Evolutionary conservation across 2,329 filamentous ascomycete genomes (phyloP), one percentile per base, ranked within the genome.

Genomic region (Mycosphaerelloides madeirae): DNA sequence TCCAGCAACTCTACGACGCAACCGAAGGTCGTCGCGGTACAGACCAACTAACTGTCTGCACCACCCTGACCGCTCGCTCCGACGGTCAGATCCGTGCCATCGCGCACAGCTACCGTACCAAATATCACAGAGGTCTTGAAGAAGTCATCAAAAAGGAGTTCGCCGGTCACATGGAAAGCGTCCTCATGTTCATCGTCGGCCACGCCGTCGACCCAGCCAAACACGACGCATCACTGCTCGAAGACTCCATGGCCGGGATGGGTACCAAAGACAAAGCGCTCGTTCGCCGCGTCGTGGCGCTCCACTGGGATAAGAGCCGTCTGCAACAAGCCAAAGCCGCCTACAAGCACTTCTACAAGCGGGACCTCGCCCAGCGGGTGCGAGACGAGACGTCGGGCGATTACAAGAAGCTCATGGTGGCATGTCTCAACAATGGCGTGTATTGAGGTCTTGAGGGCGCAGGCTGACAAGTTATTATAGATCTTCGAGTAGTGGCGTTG

Each of bases 121-220:
- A 82, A 50, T 94, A 89, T 64, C 78, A 81, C 15, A 77, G 77
- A 31, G 72, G 79, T 11, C 74, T 97, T 2, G 82, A 87, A 52
- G 77, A 80, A 28, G 82, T 88, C 38, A 81, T 97, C 56, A 80
- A 81, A 50, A 85, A 79, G 70, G 82, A 93, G 59, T 96, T 96
- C 68, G 86, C 83, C 0, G 91, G 91, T 1, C 91, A 97, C 63
- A 96, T 97, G 89, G 76, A 90, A 64, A 79, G 87, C 13, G 88
- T 88, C 0, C 76, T 97, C 1, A 69, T 93, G 19, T 82, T 81
- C 63, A 88, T 95, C 65, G 71, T 96, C n/a, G 77, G 78, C 9
- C 75, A 83, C 11, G 91, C 86, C 2, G 71, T 79, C 5, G 88
- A 96, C 67, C 87, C 84, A 54, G 87, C 87, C 46, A 84, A 87